These are phyloP conservation scores for Aureobasidium pullulans DNA, from an alignment of 2,329 filamentous ascomycete genomes.

Conservation along the genomic window DNA sequence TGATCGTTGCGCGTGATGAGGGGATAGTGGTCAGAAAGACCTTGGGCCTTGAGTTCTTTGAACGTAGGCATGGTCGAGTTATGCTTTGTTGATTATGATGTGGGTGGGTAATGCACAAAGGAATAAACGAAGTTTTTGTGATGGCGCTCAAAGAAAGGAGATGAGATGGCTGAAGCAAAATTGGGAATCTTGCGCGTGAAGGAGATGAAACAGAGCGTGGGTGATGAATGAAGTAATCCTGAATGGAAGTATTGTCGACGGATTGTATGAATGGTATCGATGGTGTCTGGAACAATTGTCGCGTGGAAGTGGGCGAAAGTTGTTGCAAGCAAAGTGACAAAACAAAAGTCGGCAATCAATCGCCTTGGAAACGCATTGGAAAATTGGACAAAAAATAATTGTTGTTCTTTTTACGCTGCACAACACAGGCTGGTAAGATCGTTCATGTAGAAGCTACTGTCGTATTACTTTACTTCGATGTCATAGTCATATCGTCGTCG, in stretches of 20 bases:
- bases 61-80: not conserved
- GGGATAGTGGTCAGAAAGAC: not conserved
- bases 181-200: not conserved
- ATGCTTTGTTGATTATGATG: not conserved
- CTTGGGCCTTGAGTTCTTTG: slow-evolving; percentile 2
- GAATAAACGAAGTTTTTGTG: not conserved
- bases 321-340: not conserved
- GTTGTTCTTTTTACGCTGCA: not conserved
- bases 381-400: not conserved
- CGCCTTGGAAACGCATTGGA: not conserved
- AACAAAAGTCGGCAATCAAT: not conserved
- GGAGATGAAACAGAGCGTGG: not conserved
- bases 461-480: not conserved
- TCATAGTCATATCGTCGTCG: slow-evolving; percentile 3
- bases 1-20: not conserved
- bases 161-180: not conserved
- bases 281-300: not conserved
- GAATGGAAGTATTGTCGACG: not conserved
- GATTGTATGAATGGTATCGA: not conserved
- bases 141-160: not conserved
- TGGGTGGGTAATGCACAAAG: not conserved
- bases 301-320: not conserved
- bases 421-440: not conserved
- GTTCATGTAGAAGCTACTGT: not conserved
- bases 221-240: not conserved